Conservation (phyloP, 1,284 basidiomycete species). For the Microbotryum saponariae region DNA sequence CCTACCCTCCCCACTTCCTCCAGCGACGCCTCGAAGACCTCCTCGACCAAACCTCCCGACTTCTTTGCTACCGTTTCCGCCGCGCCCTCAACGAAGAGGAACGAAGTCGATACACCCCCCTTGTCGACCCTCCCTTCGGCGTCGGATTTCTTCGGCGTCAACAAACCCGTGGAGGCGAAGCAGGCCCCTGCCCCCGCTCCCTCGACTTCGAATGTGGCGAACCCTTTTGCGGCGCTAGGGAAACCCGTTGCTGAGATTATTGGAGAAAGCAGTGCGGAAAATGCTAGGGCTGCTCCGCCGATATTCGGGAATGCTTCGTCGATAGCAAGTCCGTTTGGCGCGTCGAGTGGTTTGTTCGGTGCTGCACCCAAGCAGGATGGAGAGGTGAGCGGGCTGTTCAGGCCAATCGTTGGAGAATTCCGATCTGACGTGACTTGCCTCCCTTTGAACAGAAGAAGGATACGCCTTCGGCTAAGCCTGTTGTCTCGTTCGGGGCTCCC, state of each 20-base stretch:
- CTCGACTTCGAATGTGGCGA: slow-evolving; percentile 4
- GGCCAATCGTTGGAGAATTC: background rate
- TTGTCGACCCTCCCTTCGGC: background rate
- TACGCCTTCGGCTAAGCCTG: background rate
- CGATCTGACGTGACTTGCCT: background rate
- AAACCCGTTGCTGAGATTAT: slow-evolving; percentile 24
- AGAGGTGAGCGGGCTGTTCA: background rate
- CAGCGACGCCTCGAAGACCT: background rate
- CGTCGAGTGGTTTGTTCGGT: background rate
- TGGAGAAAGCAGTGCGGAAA: slow-evolving; percentile 4
- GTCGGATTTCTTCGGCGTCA: slow-evolving; percentile 16
- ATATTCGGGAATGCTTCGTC: background rate
- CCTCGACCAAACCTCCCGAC: slow-evolving; percentile 15
- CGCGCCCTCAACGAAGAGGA: background rate
- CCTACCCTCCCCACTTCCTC: background rate
- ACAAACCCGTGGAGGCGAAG: slow-evolving; percentile 11
- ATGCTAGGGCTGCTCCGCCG: slow-evolving; percentile 1
- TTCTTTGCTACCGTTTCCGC: slow-evolving; percentile 24
- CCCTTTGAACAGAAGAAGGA: background rate
- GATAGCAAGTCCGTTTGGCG: background rate
- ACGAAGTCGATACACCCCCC: background rate
- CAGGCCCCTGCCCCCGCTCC: background rate
- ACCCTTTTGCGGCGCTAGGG: slow-evolving; percentile 29
- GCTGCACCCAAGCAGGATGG: background rate
- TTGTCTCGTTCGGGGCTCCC: slow-evolving; percentile 4